phyloP scores from a whole-genome alignment of 306 rosid genomes.

The Crataegus laevigata region DNA sequence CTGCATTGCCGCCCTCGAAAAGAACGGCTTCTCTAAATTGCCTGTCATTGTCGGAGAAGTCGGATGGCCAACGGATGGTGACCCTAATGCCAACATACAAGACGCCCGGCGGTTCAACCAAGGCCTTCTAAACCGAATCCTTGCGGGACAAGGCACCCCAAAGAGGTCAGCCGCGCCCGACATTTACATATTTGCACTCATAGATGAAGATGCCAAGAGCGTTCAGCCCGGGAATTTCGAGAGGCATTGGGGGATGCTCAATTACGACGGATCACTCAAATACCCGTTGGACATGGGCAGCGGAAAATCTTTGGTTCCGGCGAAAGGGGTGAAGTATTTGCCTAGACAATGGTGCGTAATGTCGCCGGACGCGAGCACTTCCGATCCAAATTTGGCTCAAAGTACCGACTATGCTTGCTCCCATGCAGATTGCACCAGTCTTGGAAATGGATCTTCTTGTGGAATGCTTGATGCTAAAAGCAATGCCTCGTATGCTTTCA shows the following conservation, averaged over 20 bases:
- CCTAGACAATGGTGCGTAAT: constrained; percentile 74
- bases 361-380: constrained; percentile 46
- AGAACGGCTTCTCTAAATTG: constrained; percentile 63
- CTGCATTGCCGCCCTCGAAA: constrained; percentile 72
- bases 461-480: constrained; percentile 42
- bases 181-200: constrained; percentile 54
- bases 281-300: constrained; percentile 50
- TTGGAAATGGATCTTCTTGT: constrained; percentile 69
- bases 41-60: constrained; percentile 81
- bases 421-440: constrained; percentile 75
- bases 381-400: constrained; percentile 38
- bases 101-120: constrained; percentile 73
- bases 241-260: constrained; percentile 88
- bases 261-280: constrained; percentile 65
- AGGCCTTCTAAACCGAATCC: constrained; percentile 53
- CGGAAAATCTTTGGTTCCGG: constrained; percentile 45
- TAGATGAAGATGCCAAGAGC: constrained; percentile 89
- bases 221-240: constrained; percentile 76
- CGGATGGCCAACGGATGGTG: constrained; percentile 97
- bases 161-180: constrained; percentile 58
- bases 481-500: constrained; percentile 89
- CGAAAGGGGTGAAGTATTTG: constrained; percentile 70
- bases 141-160: constrained; percentile 56
- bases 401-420: constrained; percentile 63
- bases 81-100: constrained; percentile 44